Conservation (phyloP, 2,329 filamentous ascomycete genomes). For the Aspergillus sp. region DNA sequence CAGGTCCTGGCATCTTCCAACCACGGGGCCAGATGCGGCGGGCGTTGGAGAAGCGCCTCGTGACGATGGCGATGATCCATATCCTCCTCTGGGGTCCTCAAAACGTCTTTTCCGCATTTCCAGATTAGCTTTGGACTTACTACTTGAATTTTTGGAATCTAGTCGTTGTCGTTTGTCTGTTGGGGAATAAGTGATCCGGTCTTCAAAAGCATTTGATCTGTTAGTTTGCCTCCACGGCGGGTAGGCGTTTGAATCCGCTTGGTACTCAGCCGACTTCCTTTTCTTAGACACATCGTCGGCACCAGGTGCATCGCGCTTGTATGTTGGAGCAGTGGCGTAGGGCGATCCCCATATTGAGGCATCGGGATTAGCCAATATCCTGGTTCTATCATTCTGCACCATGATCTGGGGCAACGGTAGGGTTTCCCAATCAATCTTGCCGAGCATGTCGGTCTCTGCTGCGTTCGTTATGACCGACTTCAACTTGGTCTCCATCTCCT, state of each 20-base stretch:
- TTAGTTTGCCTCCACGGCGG: slow-evolving; percentile 78
- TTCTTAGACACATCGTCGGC: slow-evolving; percentile 60
- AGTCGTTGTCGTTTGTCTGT: slow-evolving; percentile 53
- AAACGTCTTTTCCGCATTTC: slow-evolving; percentile 91
- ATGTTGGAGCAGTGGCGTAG: slow-evolving; percentile 16
- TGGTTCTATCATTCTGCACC: slow-evolving; percentile 67
- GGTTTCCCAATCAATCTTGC: slow-evolving; percentile 76
- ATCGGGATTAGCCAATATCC: slow-evolving; percentile 47
- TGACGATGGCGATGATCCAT: slow-evolving; percentile 40
- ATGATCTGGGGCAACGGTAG: slow-evolving; percentile 84
- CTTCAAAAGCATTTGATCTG: slow-evolving; percentile 62
- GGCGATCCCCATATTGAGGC: slow-evolving; percentile 38
- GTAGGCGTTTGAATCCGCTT: slow-evolving; percentile 52
- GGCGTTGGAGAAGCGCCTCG: slow-evolving; percentile 50
- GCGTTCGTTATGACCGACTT: slow-evolving; percentile 82
- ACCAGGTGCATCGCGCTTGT: slow-evolving; percentile 22
- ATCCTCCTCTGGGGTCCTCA: slow-evolving; percentile 54
- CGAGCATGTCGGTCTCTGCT: slow-evolving; percentile 70
- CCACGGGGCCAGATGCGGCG: slow-evolving; percentile 64
- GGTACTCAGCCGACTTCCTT: slow-evolving; percentile 73
- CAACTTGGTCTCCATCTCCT: slow-evolving; percentile 80
- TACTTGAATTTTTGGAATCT: slow-evolving; percentile 67
- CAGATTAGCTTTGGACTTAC: slow-evolving; percentile 86
- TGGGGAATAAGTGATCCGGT: slow-evolving; percentile 68
- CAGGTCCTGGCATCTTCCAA: slow-evolving; percentile 78